Conservation (phyloP, 495 filamentous ascomycete species). For the Cercophora scortea region DNA sequence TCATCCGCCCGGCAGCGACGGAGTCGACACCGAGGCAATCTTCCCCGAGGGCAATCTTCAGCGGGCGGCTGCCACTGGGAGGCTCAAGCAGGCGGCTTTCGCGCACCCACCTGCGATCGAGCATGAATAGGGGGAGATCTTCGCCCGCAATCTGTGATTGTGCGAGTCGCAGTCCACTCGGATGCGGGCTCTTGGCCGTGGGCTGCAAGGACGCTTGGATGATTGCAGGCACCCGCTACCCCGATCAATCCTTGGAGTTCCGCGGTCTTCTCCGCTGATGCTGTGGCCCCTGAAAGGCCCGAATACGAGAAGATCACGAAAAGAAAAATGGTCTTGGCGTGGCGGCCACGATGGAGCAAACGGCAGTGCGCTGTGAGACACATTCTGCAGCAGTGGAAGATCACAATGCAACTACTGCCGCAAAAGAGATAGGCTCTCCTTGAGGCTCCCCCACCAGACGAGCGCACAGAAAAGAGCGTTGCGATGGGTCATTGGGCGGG, state of each 20-base stretch:
- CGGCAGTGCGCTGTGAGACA: neutral
- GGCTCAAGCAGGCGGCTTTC: too few species aligned
- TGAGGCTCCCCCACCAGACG: too few species aligned
- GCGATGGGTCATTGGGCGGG: neutral
- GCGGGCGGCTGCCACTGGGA: neutral
- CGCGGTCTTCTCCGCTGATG: neutral
- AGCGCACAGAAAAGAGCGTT: too few species aligned
- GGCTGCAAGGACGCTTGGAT: neutral
- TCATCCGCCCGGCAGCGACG: neutral
- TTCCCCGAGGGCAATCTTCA: neutral
- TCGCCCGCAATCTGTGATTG: neutral
- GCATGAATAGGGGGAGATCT: neutral
- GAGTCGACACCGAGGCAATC: neutral
- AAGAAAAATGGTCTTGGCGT: neutral
- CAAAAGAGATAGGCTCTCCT: too few species aligned
- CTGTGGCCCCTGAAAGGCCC: neutral
- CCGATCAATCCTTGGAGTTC: neutral
- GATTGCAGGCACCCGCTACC: neutral
- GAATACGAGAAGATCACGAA: neutral
- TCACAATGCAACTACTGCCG: neutral
- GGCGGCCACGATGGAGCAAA: constrained; percentile 1
- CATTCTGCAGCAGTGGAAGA: neutral
- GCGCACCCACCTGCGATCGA: too few species aligned
- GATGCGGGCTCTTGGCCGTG: neutral
- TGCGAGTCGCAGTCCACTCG: neutral